Evolutionary conservation across 1,284 basidiomycete genomes (phyloP), one percentile per base, ranked within the genome.

Genomic region (Cerioporus squamosus): DNA sequence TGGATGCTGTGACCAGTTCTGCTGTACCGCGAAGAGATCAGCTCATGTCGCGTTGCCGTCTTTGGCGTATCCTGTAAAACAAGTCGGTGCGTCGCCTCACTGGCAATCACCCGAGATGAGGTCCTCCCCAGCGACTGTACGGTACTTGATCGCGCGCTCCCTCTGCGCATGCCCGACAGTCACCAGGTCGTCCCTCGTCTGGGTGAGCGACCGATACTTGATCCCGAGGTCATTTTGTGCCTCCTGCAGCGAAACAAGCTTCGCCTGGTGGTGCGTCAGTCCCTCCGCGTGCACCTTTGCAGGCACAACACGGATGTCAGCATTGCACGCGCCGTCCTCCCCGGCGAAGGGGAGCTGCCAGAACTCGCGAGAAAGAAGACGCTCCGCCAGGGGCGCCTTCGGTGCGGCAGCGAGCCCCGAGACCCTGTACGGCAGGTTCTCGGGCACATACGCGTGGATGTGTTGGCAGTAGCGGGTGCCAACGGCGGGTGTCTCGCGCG

Each of bases 401-500:
- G 43, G 58, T 48, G 53, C 58, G 50, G 53, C 31, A 10, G 58
- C 58, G 53, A 60, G 53, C 50, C 44, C 51, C 53, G 50, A 50
- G 39, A 55, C 22, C 58, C 51, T 60, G 50, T 55, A 60, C 20
- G 53, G 53, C 29, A 60, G 53, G 53, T 60, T 45, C 50, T 60
- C 58, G 48, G 58, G 58, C 33, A 60, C 58, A 49, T 52, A 52
- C 18, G 58, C 58, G 42, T 60, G 53, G 26, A 60, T 43, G 23
- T 60, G 58, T 18, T 52, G 53, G 50, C 58, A 60, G 58, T 60
- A 60, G 45, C 58, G 58, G 31, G 58, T 55, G 10, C 58, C 58
- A 38, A 52, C 53, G 50, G 43, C 58, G 22, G 58, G 58, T 2
- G 58, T 60, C 31, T 44, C 23, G 52, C 44, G 38, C 26, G 42